Base-by-base conservation (phyloP, 192 early-diverging fungal species). In the Coemansia sp. region DNA sequence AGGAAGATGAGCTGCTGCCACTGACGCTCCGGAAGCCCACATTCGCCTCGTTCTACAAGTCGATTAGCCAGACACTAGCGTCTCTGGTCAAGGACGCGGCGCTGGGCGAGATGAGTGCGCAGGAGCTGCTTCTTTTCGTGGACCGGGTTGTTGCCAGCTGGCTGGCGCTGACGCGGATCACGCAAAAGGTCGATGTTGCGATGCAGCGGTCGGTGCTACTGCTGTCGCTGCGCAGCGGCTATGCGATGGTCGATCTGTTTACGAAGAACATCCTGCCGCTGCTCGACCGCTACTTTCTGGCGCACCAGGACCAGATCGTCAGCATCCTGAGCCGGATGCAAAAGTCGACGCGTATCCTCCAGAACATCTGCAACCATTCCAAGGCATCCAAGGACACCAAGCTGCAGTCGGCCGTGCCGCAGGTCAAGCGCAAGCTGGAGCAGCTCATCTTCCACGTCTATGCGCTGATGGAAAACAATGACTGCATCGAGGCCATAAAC, bases 331-430 rank as follows among this genome's bases (percentile, higher is more conserved):
- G 20, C 2, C 44, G 56, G 1, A 56, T 77, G 44, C 75, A 71
- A 47, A 66, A 70, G 30, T 60, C 60, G 28, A 77, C 75, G 7
- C 63, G 75, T 1, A 63, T 55, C 3, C 23, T 62, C 26, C 79
- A 90, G 75, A 78, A 59, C 44, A 80, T 90, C 16, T 90, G 88
- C 45, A 80, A 79, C 26, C 86, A 90, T 56, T 84, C 82, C 12
- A 90, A 90, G 44, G 81, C 78, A 7, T 67, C 70, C 4, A 82
- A 80, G 51, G 85, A 90, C 36, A 67, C 72, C 0, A 45, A 51
- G 22, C 48, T 90, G 19, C 71, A 82, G 33, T 58, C 77, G 4
- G 72, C 75, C 53, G 88, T 90, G 0, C 88, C 88, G 9, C 60
- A 75, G 10, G 59, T 81, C 19, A 86, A 83, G 48, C 81, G 80